Evolutionary conservation across 257 asterid genomes (phyloP), one percentile per base, ranked within the genome.

Genomic region (Mentha longifolia): DNA sequence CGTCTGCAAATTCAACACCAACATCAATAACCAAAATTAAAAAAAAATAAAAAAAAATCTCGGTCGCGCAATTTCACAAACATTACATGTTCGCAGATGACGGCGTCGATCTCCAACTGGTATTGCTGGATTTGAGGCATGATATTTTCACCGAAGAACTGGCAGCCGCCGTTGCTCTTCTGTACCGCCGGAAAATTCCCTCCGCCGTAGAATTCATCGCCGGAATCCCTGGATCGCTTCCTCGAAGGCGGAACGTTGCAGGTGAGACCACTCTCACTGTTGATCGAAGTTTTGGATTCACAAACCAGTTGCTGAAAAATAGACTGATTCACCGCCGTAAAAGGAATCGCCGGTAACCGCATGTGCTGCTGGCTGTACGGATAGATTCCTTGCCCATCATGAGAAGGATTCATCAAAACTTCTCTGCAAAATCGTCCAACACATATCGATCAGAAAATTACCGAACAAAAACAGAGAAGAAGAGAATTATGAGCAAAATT

Each of bases 21-120:
- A 45, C 31, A 22, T 22, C 12, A 55, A 6, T 14, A 22, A 55
- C 47, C 15, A 10, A 0, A 9, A 14, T 46, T 1, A 55, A 16
- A 1, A 3, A 13, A 13, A 5, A 35, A 42, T 5, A 16, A 13
- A 25, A 35, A 7, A 0, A 16, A 3, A 6, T 6, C 3, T 6
- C 12, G 7, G 22, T 20, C n/a, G 19, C 11, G 43, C 56, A 64
- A 3, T 15, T 60, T 42, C 54, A 20, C 6, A 42, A 42, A 13
- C 22, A 42, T 68, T 81, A 86, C 95, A 63, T 86, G 89, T 42
- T 68, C 86, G 7, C 82, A 81, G 17, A 89, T 77, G 19, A 86
- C 45, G 56, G 77, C 33, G 39, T 89, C 91, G 46, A 89, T 83
- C 47, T 86, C 92, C 67, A 72, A 60, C 5, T 83, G 84, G 7